These are phyloP conservation scores for Cladosporium sphaerospermum DNA, from an alignment of 2,329 filamentous ascomycete species.

Conservation along the genomic window DNA sequence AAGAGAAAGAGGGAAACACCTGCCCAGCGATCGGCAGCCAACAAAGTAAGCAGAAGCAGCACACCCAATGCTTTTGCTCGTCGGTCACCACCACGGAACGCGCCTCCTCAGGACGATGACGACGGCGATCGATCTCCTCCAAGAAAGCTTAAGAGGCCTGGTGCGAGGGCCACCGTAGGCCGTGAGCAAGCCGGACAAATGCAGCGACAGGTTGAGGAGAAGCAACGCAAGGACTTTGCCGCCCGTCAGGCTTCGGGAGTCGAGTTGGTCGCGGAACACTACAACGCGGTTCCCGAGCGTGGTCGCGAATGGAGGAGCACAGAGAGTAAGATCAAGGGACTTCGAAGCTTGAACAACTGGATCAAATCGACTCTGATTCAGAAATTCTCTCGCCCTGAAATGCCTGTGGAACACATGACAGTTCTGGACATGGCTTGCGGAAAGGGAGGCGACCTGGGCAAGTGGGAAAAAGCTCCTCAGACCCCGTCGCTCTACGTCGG, in stretches of 20 bases:
- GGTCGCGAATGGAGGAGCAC: slow-evolving; percentile 92
- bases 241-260: slow-evolving; percentile 14
- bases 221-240: slow-evolving; percentile 49
- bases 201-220: slow-evolving; percentile 35
- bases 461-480: slow-evolving; percentile 94
- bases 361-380: slow-evolving; percentile 96
- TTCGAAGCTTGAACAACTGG: slow-evolving; percentile 97
- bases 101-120: slow-evolving; percentile 15
- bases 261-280: slow-evolving; percentile 86
- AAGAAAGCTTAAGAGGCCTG: slow-evolving; percentile 33
- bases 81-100: slow-evolving; percentile 25
- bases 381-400: slow-evolving; percentile 64
- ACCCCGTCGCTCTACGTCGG: slow-evolving; percentile 89
- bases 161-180: slow-evolving; percentile 51
- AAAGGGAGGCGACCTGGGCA: slow-evolving; percentile 89
- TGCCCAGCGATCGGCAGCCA: slow-evolving; percentile 21
- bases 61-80: slow-evolving; percentile 30
- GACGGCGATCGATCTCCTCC: slow-evolving; percentile 30
- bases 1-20: slow-evolving; percentile 29
- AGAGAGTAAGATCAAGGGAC: slow-evolving; percentile 88
- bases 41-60: slow-evolving; percentile 19
- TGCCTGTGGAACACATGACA: slow-evolving; percentile 36
- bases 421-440: slow-evolving; percentile 94
- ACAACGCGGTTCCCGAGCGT: slow-evolving; percentile 90
- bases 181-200: slow-evolving; percentile 59